Evolutionary conservation across 495 filamentous ascomycete genomes (phyloP), one percentile per base, ranked within the genome.

Genomic region (Talaromyces trachyspermus): DNA sequence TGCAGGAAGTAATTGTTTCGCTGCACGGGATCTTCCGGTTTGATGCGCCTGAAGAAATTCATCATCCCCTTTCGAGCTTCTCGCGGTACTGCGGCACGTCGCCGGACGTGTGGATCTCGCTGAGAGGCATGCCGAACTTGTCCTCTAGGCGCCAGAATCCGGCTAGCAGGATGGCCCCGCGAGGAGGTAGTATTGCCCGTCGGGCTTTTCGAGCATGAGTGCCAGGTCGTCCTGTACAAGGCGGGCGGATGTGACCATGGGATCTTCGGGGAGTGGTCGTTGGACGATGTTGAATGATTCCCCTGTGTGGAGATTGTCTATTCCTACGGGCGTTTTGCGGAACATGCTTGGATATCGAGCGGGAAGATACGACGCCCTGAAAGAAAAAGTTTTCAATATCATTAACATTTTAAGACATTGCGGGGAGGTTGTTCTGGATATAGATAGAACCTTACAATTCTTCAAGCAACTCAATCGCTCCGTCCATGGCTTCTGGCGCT

Each of bases 81-180:
- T 83, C 73, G 41, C 73, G 75, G 68, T 72, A 95, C 36, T 83
- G 79, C 1, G 89, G 89, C 7, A 95, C 89, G 51, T 85, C 73
- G 17, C 87, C 89, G 1, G 77, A 80, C 0, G 84, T 88, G 58
- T 95, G 89, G 59, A 95, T 92, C 53, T 92, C 85, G 2, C 77
- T 80, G 3, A 95, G 64, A 18, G 74, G 70, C 89, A 95, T 92
- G 6, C 85, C 84, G 60, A 85, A 82, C 66, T 95, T 94, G 56
- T 95, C 86, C 43, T 75, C 69, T 5, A 95, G 75, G 6, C 87
- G 79, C 89, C 88, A 95, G 69, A 95, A 95, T 0, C 88, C 89
- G 0, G 88, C 78, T 0, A 95, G 73, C 8, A 95, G 71, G 43
- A 92, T 83, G 5, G 83, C 75, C 10, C 88, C 89, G 88, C 86